Evolutionary conservation across 345 rosid species (phyloP).

Genomic region (Barbarea vulgaris): DNA sequence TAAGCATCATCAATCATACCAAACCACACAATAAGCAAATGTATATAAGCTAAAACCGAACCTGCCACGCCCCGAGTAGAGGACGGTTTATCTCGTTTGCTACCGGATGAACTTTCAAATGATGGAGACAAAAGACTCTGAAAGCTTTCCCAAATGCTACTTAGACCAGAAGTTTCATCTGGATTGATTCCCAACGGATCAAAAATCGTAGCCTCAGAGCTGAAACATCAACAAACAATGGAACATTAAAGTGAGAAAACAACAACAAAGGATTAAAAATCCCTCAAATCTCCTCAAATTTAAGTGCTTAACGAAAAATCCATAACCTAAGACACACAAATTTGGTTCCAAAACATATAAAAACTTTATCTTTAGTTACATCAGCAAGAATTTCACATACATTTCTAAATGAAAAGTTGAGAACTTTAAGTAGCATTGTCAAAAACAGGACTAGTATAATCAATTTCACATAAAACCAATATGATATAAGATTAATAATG

Average conservation of each 20-base stretch:
- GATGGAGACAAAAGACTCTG: slow-evolving; percentile 56
- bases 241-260: slow-evolving; percentile 23
- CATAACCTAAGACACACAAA: background rate
- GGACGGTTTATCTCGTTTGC: slow-evolving; percentile 64
- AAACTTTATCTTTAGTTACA: background rate
- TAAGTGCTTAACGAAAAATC: background rate
- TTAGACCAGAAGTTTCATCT: slow-evolving; percentile 50
- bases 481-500: background rate
- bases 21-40: background rate
- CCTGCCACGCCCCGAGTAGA: slow-evolving; percentile 90
- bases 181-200: slow-evolving; percentile 83
- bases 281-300: background rate
- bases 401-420: slow-evolving; percentile 6
- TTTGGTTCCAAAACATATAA: background rate
- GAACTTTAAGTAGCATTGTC: slow-evolving; percentile 3
- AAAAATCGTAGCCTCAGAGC: slow-evolving; percentile 60
- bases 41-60: slow-evolving; percentile 31
- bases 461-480: background rate
- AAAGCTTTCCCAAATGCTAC: slow-evolving; percentile 60
- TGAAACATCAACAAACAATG: slow-evolving; percentile 46
- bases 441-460: background rate
- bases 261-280: slow-evolving; percentile 8
- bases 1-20: slow-evolving; percentile 27
- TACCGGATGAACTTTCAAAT: slow-evolving; percentile 61
- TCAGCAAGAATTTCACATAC: background rate